Evolutionary conservation across 768 basidiomycete species (phyloP).

Genomic region (Amanita exitialis): DNA sequence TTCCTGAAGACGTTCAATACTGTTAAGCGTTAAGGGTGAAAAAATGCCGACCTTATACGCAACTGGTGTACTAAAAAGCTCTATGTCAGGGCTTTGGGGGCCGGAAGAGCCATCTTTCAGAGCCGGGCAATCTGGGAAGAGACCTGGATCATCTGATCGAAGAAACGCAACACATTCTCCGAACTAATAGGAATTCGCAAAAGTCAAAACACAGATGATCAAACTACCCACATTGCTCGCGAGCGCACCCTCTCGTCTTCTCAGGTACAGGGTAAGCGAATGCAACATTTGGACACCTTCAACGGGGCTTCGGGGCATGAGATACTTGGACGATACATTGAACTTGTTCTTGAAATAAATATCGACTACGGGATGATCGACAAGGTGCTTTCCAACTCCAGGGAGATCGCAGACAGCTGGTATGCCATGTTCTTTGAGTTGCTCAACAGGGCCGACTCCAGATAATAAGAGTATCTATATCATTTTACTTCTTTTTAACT

Average conservation of each 20-base stretch:
- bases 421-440: constrained; percentile 44
- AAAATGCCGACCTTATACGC: constrained; percentile 23
- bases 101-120: constrained; percentile 30
- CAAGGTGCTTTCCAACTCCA: constrained; percentile 64
- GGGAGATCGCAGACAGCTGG: constrained; percentile 52
- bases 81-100: constrained; percentile 30
- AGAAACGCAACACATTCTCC: constrained; percentile 46
- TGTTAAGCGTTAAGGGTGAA: neutral
- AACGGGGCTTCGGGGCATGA: constrained; percentile 18
- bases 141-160: constrained; percentile 33
- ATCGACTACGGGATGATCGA: constrained; percentile 56
- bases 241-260: constrained; percentile 37
- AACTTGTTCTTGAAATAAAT: constrained; percentile 42
- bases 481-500: neutral
- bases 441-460: constrained; percentile 60
- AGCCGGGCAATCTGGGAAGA: constrained; percentile 27
- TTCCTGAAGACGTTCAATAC: constrained; percentile 13
- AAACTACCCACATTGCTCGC: constrained; percentile 36
- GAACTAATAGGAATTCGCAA: constrained; percentile 15
- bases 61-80: constrained; percentile 28
- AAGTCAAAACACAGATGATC: neutral
- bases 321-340: constrained; percentile 29
- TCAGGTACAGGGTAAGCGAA: constrained; percentile 30
- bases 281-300: constrained; percentile 21
- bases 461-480: constrained; percentile 57